These are phyloP conservation scores for Rhodotorula diobovata DNA, from an alignment of 768 basidiomycete genomes.

Conservation along the genomic window DNA sequence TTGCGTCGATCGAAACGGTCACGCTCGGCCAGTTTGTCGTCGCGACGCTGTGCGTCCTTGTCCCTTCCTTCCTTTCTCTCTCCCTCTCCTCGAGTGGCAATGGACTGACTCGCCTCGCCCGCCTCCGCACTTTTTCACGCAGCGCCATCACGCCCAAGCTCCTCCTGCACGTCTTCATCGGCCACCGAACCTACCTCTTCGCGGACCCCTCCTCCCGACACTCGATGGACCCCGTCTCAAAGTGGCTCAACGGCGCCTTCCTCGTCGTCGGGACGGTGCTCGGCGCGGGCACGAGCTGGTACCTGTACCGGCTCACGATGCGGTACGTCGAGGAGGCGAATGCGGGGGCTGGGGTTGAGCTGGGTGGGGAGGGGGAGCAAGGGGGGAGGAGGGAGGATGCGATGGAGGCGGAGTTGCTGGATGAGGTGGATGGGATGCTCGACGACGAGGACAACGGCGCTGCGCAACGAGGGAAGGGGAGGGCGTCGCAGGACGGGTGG, in stretches of 20 bases:
- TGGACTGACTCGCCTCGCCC: neutral
- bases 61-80: too few relatives aligned
- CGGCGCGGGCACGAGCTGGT: slow-evolving; percentile 65
- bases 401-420: slow-evolving; percentile 55
- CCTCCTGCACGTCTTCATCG: slow-evolving; percentile 69
- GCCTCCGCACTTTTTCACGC: neutral
- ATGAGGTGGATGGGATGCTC: slow-evolving; percentile 56
- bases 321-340: slow-evolving; percentile 29
- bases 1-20: slow-evolving; percentile 66
- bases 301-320: slow-evolving; percentile 39
- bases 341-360: neutral
- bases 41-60: slow-evolving; percentile 55
- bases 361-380: slow-evolving; percentile 51
- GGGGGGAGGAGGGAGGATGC: slow-evolving; percentile 49
- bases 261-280: slow-evolving; percentile 60
- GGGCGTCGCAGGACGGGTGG: neutral
- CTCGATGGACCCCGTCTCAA: slow-evolving; percentile 70
- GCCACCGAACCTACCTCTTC: slow-evolving; percentile 65
- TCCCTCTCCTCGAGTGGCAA: neutral
- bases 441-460: neutral
- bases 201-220: slow-evolving; percentile 65
- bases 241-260: slow-evolving; percentile 61
- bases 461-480: too few relatives aligned
- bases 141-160: slow-evolving; percentile 59
- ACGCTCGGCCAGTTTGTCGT: slow-evolving; percentile 68